Conservation (phyloP, 768 basidiomycete species). For the Cubamyces sp. region DNA sequence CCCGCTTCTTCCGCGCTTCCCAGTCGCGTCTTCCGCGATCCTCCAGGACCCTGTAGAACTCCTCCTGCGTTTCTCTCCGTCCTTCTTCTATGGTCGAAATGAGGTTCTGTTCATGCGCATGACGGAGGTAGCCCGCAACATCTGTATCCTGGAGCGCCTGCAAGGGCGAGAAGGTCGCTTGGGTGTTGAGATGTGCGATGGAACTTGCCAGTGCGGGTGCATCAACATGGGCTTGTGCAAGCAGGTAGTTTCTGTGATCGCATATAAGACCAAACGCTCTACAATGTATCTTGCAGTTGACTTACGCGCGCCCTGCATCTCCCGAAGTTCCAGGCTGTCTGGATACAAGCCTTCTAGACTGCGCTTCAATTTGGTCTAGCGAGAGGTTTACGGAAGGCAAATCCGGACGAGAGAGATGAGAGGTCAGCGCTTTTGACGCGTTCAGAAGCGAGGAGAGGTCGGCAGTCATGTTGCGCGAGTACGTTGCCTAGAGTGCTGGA, state of each 20-base stretch:
- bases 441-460: slow-evolving; percentile 74
- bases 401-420: slow-evolving; percentile 77
- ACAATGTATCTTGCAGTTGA: slow-evolving; percentile 11
- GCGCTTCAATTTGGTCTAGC: slow-evolving; percentile 93
- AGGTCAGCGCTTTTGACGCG: slow-evolving; percentile 72
- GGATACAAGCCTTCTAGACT: slow-evolving; percentile 83
- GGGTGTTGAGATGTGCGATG: slow-evolving; percentile 81
- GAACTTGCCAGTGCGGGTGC: slow-evolving; percentile 83
- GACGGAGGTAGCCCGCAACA: slow-evolving; percentile 91
- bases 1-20: slow-evolving; percentile 88
- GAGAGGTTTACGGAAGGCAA: slow-evolving; percentile 88
- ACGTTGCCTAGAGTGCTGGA: not conserved
- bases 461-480: slow-evolving; percentile 36
- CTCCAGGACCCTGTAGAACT: slow-evolving; percentile 82
- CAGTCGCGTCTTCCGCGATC: slow-evolving; percentile 78
- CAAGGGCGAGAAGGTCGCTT: slow-evolving; percentile 85
- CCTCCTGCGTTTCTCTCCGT: slow-evolving; percentile 79
- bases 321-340: slow-evolving; percentile 64
- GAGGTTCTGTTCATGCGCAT: slow-evolving; percentile 92
- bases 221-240: slow-evolving; percentile 94
- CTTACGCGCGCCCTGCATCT: slow-evolving; percentile 78
- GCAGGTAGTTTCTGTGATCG: slow-evolving; percentile 74
- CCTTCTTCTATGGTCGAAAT: slow-evolving; percentile 94
- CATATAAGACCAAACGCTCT: not conserved
- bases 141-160: slow-evolving; percentile 94